Conservation (phyloP, 208 protist genomes). For the Tetramitus jugosus region DNA sequence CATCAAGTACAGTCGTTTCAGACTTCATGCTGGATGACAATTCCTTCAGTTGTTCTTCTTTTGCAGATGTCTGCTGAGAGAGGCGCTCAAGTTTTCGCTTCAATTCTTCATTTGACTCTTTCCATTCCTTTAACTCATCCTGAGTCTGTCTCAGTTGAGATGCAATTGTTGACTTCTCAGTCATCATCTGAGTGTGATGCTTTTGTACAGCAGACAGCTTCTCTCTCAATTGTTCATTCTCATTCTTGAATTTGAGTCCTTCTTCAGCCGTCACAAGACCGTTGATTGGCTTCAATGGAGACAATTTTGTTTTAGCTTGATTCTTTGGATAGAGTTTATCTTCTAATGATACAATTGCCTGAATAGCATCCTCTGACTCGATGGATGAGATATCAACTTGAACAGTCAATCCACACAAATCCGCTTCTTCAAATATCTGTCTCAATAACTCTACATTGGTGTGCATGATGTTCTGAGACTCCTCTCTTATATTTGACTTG, state of each 20-base stretch:
- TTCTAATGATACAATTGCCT: background rate
- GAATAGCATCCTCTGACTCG: background rate
- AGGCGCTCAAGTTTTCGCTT: too few species aligned
- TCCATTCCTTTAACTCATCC: background rate
- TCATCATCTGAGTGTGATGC: background rate
- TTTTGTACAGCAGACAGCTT: background rate
- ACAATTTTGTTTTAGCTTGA: background rate
- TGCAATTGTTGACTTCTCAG: background rate
- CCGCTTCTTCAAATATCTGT: background rate
- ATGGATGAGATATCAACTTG: conserved; percentile 11
- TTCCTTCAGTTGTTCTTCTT: too few species aligned
- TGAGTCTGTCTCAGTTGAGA: background rate
- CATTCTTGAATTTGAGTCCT: conserved; percentile 9
- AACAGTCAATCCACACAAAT: background rate
- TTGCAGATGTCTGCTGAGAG: too few species aligned
- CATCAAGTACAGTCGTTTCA: too few species aligned
- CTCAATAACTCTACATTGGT: conserved; percentile 7
- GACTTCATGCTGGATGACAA: too few species aligned
- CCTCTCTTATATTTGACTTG: background rate
- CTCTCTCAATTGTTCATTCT: conserved; percentile 11
- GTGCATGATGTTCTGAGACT: background rate
- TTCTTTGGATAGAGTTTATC: background rate
- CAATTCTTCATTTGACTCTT: too few species aligned
- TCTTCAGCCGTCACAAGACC: background rate
- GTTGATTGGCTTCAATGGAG: background rate